phyloP scores from a whole-genome alignment of 306 rosid genomes.

The Vigna mungo region DNA sequence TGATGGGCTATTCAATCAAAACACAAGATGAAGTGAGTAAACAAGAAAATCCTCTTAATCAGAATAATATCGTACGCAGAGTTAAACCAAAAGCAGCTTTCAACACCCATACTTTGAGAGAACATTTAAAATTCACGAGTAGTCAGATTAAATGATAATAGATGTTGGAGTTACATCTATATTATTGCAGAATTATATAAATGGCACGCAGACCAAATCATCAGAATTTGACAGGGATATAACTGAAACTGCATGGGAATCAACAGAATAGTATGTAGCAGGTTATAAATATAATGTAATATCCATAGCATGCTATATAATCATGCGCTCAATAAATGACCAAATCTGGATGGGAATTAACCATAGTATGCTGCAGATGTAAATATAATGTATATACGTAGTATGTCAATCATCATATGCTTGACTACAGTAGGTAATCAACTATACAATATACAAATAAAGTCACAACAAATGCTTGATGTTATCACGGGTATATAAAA shows the following conservation, averaged over 20 bases:
- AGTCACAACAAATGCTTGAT: conserved; percentile 13
- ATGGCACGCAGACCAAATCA: not conserved
- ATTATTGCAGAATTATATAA: conserved; percentile 17
- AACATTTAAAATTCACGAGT: not conserved
- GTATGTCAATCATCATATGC: conserved; percentile 29
- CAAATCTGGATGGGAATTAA: conserved; percentile 2
- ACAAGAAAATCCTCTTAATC: conserved; percentile 18
- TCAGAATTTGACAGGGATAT: not conserved
- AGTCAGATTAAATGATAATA: not conserved
- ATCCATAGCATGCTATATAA: conserved; percentile 22
- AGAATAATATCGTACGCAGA: not conserved
- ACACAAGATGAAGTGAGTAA: conserved; percentile 45
- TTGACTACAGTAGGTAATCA: conserved; percentile 20
- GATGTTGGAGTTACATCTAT: not conserved
- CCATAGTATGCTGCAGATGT: conserved; percentile 16
- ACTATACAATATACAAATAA: conserved; percentile 2
- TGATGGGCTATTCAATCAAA: conserved; percentile 71
- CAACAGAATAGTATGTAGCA: conserved; percentile 24
- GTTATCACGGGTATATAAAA: conserved; percentile 30
- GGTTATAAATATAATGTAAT: conserved; percentile 33
- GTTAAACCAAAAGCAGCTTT: not conserved
- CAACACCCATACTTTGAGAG: not conserved
- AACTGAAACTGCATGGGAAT: conserved; percentile 3
- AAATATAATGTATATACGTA: conserved; percentile 33
- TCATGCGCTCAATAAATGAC: not conserved